Conservation (phyloP, 2,329 filamentous ascomycete genomes). For the Cercospora citrullina region DNA sequence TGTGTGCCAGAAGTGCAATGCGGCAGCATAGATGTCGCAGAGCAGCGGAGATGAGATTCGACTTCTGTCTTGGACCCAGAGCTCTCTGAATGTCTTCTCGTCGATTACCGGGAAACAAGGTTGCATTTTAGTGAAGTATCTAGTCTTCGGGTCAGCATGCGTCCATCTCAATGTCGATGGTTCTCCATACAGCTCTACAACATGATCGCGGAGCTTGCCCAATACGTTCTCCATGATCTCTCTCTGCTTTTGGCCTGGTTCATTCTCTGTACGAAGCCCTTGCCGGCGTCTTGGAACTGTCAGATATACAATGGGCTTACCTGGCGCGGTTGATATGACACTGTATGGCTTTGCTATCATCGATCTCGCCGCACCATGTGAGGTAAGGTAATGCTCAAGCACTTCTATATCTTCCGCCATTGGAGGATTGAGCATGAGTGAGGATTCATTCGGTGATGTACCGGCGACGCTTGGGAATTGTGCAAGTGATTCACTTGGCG, state of each 20-base stretch:
- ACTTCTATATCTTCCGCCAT: conserved; percentile 46
- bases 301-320: conserved; percentile 44
- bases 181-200: conserved; percentile 42
- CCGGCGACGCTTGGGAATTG: conserved; percentile 32
- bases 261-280: conserved; percentile 40
- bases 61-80: conserved; percentile 40
- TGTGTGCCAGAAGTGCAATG: conserved; percentile 41
- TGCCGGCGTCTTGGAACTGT: conserved; percentile 54
- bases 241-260: conserved; percentile 42
- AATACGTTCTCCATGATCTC: conserved; percentile 47
- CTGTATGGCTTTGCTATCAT: conserved; percentile 47
- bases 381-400: conserved; percentile 43
- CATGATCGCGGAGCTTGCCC: conserved; percentile 41
- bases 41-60: conserved; percentile 41
- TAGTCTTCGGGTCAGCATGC: background rate
- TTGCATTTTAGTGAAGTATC: conserved; percentile 46
- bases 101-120: conserved; percentile 45
- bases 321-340: conserved; percentile 49
- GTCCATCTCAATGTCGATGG: too few species aligned
- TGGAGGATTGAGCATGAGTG: conserved; percentile 44
- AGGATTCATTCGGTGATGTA: conserved; percentile 37
- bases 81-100: conserved; percentile 39
- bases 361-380: conserved; percentile 33
- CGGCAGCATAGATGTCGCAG: conserved; percentile 44
- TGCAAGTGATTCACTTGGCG: background rate